Conservation (phyloP, 1,284 basidiomycete genomes). For the Heterobasidion irregulare region DNA sequence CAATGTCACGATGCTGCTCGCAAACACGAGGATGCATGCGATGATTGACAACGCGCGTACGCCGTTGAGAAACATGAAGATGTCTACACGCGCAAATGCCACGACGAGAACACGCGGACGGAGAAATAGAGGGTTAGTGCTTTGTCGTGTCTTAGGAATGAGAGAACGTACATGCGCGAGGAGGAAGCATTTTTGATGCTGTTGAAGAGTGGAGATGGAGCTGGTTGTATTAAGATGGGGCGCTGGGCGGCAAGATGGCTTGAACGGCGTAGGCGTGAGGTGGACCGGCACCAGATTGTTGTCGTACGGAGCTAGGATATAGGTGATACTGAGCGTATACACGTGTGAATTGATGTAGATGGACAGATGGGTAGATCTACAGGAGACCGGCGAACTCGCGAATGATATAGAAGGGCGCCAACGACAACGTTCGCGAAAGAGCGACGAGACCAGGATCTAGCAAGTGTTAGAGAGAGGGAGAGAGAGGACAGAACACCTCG, state of each 20-base stretch:
- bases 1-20: constrained; percentile 73
- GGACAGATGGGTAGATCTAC: no score
- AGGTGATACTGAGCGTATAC: no score
- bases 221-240: neutral
- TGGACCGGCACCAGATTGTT: neutral
- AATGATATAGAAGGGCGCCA: no score
- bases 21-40: constrained; percentile 65
- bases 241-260: no score
- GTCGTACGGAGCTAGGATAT: neutral
- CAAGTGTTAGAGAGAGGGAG: no score
- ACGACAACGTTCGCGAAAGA: no score
- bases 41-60: constrained; percentile 73
- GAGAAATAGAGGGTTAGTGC: neutral
- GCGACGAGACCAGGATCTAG: no score
- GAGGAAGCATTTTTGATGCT: neutral
- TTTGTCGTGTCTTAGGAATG: neutral
- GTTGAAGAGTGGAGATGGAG: neutral
- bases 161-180: neutral
- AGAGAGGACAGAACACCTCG: no score
- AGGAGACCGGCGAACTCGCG: no score
- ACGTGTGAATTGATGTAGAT: no score
- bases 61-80: constrained; percentile 73
- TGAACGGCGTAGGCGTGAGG: no score
- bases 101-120: neutral
- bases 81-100: constrained; percentile 27